phyloP scores from a whole-genome alignment of 305 asterid species.

The Solanum hybrid region DNA sequence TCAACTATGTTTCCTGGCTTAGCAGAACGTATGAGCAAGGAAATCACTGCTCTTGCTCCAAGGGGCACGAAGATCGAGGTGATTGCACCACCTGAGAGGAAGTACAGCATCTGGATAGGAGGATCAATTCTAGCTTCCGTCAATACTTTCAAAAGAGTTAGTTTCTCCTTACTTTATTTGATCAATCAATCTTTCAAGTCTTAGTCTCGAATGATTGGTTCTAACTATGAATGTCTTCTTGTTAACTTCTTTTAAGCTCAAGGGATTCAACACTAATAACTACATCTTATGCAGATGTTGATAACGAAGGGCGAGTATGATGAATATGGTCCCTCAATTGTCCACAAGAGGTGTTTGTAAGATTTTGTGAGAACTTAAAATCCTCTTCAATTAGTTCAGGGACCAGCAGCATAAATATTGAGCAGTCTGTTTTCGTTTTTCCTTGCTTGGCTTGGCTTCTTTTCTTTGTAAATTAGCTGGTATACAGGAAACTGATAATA shows the following conservation, averaged over 20 bases:
- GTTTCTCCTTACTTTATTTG: neutral
- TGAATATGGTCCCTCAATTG: conserved; percentile 20
- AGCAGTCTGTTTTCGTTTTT: neutral
- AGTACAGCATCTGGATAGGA: conserved; percentile 25
- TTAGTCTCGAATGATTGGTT: neutral
- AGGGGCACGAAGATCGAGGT: conserved; percentile 21
- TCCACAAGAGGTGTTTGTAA: conserved; percentile 24
- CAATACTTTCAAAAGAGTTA: neutral
- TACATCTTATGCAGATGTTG: conserved; percentile 14
- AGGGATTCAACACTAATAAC: neutral
- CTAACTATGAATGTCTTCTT: neutral
- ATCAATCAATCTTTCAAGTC: neutral
- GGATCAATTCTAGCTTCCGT: conserved; percentile 22
- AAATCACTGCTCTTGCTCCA: conserved; percentile 19
- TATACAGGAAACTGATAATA: neutral
- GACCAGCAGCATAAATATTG: neutral
- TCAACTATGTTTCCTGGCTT: conserved; percentile 26
- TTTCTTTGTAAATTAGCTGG: neutral
- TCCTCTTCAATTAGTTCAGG: neutral
- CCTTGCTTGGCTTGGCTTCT: neutral
- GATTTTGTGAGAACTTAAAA: neutral
- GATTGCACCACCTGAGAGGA: conserved; percentile 22
- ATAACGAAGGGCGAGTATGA: conserved; percentile 19
- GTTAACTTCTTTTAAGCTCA: neutral
- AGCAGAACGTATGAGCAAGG: conserved; percentile 23